Evolutionary conservation across 805 yeast genomes (phyloP), one percentile per base, ranked within the genome.

Genomic region (Starmerella lactis-condensi): DNA sequence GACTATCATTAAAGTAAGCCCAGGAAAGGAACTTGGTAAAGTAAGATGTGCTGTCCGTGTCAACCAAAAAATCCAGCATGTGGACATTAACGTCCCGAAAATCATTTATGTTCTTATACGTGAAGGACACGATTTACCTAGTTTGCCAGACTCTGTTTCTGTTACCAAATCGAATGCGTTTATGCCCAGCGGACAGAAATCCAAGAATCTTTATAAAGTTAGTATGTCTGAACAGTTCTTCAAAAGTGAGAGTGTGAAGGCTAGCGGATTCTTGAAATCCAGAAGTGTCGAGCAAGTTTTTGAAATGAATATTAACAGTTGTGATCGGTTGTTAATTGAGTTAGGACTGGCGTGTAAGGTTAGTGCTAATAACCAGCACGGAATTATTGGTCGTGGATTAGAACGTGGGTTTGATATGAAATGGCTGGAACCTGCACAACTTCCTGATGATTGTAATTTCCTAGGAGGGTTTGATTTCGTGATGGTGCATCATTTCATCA

Each of bases 311-410:
- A 60, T 89, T 24, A 61, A 59, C 6, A 52, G 79, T 0, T 57
- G 65, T 4, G 85, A 81, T 37, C 58, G 94, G 29, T 81, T 81
- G 0, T 65, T 81, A 26, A 65, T 89, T 40, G 75, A 74, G 20
- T 56, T 89, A 12, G 96, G 98, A 3, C 61, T 72, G 16, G 61
- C 69, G 11, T 75, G 83, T 14, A 61, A 62, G 11, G 74, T 83
- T 40, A 78, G 71, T 39, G 73, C 74, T 27, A 58, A 69, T 1
- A 61, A 65, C 7, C 15, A 25, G 33, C 66, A 78, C n/a, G 94
- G 95, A 6, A 70, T 82, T 0, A 57, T 91, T 7, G 92, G 95
- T 6, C 68, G 65, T 44, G 92, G 94, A 18, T 56, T 89, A 35
- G 82, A 78, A 43, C 64, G 66, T 36, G 98, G 98, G 1, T 91